Percentiles rank a stretch among this genome's conserved stretches.
phyloP scores from a whole-genome alignment of 768 basidiomycete species.

The Obba rivulosa region DNA sequence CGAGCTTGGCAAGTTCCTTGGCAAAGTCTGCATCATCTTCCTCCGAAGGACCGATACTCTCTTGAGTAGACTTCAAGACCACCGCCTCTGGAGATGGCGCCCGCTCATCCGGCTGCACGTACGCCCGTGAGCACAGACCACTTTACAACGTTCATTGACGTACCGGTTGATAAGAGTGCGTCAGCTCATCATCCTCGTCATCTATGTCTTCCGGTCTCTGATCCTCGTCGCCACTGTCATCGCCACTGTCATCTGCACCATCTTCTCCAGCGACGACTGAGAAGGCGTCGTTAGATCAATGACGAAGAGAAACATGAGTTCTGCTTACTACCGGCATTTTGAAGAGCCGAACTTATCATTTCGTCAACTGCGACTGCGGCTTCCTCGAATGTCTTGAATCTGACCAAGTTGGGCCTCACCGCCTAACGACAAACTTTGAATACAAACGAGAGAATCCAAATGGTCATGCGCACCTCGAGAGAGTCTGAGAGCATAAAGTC shows the following conservation, averaged over 20 bases:
- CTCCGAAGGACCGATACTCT: conserved; percentile 75
- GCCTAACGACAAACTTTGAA: conserved; percentile 41
- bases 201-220: conserved; percentile 44
- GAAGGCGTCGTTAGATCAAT: conserved; percentile 8
- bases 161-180: conserved; percentile 49
- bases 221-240: conserved; percentile 43
- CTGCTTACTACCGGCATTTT: conserved; percentile 50
- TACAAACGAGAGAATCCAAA: neutral
- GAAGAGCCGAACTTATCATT: conserved; percentile 67
- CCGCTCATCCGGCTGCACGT: conserved; percentile 51
- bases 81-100: conserved; percentile 81
- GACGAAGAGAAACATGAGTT: conserved; percentile 8
- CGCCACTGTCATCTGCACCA: conserved; percentile 62
- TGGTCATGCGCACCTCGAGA: conserved; percentile 63
- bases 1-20: conserved; percentile 92
- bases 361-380: conserved; percentile 88
- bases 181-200: conserved; percentile 64
- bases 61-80: conserved; percentile 65
- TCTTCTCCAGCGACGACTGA: conserved; percentile 38
- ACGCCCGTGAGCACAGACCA: neutral
- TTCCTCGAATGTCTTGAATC: conserved; percentile 75
- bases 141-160: too few species aligned
- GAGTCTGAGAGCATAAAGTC: conserved; percentile 97
- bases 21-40: conserved; percentile 93
- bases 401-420: conserved; percentile 74